Evolutionary conservation across 2,329 filamentous ascomycete species (phyloP).

Genomic region (Reticulascus tulasneorum): DNA sequence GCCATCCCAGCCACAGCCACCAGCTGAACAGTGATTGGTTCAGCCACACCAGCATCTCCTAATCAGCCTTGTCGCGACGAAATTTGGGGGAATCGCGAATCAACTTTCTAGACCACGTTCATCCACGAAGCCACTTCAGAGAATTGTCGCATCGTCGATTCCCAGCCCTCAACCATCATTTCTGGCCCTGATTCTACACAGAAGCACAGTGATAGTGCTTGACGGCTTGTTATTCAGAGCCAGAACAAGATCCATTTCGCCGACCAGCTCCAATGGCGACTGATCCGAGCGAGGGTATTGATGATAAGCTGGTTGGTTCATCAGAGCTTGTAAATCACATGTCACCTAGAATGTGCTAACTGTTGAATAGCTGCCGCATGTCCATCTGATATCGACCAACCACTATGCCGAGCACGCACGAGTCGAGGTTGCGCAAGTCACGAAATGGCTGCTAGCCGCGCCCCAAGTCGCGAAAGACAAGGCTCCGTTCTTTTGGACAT

Average conservation of each 20-base stretch:
- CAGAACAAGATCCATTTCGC: too few species aligned
- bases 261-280: conserved; percentile 13
- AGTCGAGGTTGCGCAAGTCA: conserved; percentile 71
- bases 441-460: conserved; percentile 78
- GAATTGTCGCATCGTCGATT: too few species aligned
- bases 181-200: too few species aligned
- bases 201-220: too few species aligned
- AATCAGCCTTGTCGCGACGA: conserved; percentile 16
- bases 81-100: conserved; percentile 14
- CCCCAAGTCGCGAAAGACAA: conserved; percentile 81
- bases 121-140: conserved; percentile 5
- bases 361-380: conserved; percentile 67
- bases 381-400: conserved; percentile 83
- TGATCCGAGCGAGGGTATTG: conserved; percentile 15
- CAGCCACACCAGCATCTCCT: conserved; percentile 8
- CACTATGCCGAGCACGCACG: conserved; percentile 71
- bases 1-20: not conserved
- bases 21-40: conserved; percentile 4
- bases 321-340: conserved; percentile 27
- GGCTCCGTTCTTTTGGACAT: conserved; percentile 90
- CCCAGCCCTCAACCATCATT: too few species aligned
- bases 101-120: conserved; percentile 1
- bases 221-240: too few species aligned
- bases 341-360: conserved; percentile 7
- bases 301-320: conserved; percentile 13